Base-by-base conservation (phyloP, 148 eudicot species). In the Vaccinium corymbosum region DNA sequence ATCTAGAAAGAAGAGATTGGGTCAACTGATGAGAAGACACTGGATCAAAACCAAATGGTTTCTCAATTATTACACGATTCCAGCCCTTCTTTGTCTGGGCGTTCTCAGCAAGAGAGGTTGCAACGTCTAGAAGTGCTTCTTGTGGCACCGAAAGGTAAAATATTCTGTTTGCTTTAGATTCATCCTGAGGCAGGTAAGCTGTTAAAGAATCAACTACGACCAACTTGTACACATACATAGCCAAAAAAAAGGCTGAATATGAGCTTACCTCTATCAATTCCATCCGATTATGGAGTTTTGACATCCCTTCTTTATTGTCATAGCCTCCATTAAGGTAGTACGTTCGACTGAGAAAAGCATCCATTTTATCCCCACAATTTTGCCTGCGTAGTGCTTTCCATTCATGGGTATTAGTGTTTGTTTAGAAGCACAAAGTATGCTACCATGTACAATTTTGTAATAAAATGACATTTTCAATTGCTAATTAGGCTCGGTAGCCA, bases 131-230 rank as follows among this genome's bases (percentile, higher is more conserved):
- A 57, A 83, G 83, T 50, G 85, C 83, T 76, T 83, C 88, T 55
- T 81, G 87, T 42, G 86, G 89, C 64, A 84, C 83, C 27, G 90
- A 86, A 25, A 88, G 71, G 89, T 90, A 89, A 85, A 84, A 89
- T 70, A 89, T 70, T 88, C 87, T 73, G 81, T 88, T 88, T 50
- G 89, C 88, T 62, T 22, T 74, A 78, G 76, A 82, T 14, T 79
- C 83, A 49, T 85, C 89, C 91, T 87, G 84, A 55, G 78, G 81
- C n/a, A 78, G 76, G 83, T 74, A 48, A 79, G 80, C 80, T 79
- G 68, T 83, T 32, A 76, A 73, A 35, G n/a, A 70, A 81, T 55
- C 82, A 75, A 85, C 80, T 4, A 66, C 81, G 38, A 83, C 20
- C 48, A 77, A 76, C 38, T 48, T 55, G 9, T 3, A 56, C 85